Base-by-base conservation (phyloP, 2,329 filamentous ascomycete genomes). In the Ceratocystis alfenasii region DNA sequence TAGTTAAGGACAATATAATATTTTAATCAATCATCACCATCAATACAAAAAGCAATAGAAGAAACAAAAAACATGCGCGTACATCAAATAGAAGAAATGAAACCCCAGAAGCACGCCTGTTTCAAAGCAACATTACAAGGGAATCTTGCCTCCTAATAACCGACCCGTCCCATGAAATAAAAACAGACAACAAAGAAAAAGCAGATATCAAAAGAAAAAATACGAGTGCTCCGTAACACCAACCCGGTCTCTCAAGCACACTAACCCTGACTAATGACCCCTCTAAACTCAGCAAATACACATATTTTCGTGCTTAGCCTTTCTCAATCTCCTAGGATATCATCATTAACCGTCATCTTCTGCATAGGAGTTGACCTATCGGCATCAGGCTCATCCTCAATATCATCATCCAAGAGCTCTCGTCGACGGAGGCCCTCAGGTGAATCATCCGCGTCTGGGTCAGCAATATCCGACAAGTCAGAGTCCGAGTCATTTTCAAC, bases 401-500 rank as follows among this genome's bases (percentile, higher is more conserved):
- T n/a, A 20, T 78, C 78, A 46, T 83, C 76, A 30, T 82, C 82
- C 28, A 84, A 69, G 65, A 85, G 72, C 71, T 82, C 83, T 63
- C 81, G 76, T 65, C 79, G 76, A 33, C 79, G 76, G 41, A 85
- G 73, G 70, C 86, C 83, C 71, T 85, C 84, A 12, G 74, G 75
- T 2, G 82, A 83, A 62, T 82, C 84, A 70, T 86, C 84, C 0
- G 62, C 15, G n/a, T 66, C 65, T 8, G 33, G 64, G n/a, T 67
- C 66, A 1, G 17, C 66, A 6, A 65, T 33, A 41, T 67, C 66
- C 7, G 66, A 67, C 12, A 67, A 59, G 46, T 67, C 67, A 44
- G 64, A 66, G 59, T 68, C 67, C 20, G 64, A 68, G 1, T 65
- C 63, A 20, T 64, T 62, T 25, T 62, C 67, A 8, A 65, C 20